A percentile compares a stretch with the other conserved stretches of the same genome.
phyloP scores from a whole-genome alignment of 228 moss, liverwort and hornwort species.

The Sphagnum magellanicum region DNA sequence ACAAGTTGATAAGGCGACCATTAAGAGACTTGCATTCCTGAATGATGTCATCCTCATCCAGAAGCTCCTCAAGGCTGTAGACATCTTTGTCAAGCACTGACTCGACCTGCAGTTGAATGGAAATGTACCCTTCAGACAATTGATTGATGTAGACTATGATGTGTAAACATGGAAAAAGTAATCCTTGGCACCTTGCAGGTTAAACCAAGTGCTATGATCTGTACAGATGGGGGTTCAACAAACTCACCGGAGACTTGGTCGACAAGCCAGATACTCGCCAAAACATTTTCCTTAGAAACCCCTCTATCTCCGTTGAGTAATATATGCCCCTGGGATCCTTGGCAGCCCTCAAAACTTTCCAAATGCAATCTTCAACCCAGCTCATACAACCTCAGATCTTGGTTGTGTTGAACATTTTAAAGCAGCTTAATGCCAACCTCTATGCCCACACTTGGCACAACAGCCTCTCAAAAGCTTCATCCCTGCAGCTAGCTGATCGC shows the following conservation, averaged over 20 bases:
- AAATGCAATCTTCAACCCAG: too few species aligned
- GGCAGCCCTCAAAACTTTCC: too few species aligned
- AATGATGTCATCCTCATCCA: conserved; percentile 58
- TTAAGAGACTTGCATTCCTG: conserved; percentile 61
- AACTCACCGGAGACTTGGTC: conserved; percentile 49
- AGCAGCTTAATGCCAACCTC: conserved; percentile 23
- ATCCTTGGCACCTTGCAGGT: too few species aligned
- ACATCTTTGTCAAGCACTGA: conserved; percentile 55
- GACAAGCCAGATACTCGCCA: conserved; percentile 59
- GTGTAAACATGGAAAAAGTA: too few species aligned
- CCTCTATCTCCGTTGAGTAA: conserved; percentile 17
- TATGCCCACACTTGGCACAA: conserved; percentile 16
- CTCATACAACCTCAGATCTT: not conserved
- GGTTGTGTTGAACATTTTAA: conserved; percentile 12
- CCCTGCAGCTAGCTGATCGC: too few species aligned
- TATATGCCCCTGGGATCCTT: too few species aligned
- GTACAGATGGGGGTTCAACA: not conserved
- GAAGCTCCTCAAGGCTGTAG: conserved; percentile 54
- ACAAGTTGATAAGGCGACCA: conserved; percentile 51
- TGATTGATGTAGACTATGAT: too few species aligned
- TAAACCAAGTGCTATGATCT: not conserved
- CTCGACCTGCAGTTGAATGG: conserved; percentile 25
- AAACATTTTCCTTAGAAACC: conserved; percentile 54
- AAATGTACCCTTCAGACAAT: too few species aligned
- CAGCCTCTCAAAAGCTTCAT: too few species aligned